These are phyloP conservation scores for Plasmodium chabaudi DNA, from an alignment of 169 alveolate genomes.

Conservation along the genomic window DNA sequence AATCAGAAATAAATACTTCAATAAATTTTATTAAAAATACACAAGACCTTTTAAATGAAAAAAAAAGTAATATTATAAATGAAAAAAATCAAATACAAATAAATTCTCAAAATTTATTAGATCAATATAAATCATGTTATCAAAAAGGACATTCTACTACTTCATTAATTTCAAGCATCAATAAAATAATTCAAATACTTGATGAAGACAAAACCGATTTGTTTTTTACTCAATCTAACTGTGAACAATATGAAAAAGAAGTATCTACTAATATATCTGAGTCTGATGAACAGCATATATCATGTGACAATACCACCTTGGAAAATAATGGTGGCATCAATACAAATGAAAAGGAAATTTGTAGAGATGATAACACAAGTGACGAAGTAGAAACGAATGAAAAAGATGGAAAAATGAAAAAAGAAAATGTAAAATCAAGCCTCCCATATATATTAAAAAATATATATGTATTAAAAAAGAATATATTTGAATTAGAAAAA, in stretches of 20 bases:
- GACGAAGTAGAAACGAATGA: background rate
- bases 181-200: background rate
- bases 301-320: too few species aligned
- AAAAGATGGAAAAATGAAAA: too few species aligned
- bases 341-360: too few species aligned
- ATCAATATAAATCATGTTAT: conserved; percentile 6
- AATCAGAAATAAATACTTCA: conserved; percentile 32
- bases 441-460: conserved; percentile 8
- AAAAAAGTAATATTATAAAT: conserved; percentile 1
- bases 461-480: conserved; percentile 31
- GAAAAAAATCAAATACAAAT: conserved; percentile 28
- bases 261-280: too few species aligned
- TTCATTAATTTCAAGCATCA: background rate
- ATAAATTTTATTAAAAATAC: conserved; percentile 35
- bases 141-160: conserved; percentile 6
- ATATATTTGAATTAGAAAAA: conserved; percentile 25
- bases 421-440: background rate
- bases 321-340: too few species aligned
- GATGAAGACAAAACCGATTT: background rate
- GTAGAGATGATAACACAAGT: background rate
- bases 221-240: too few species aligned
- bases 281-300: too few species aligned
- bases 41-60: conserved; percentile 7
- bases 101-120: conserved; percentile 1
- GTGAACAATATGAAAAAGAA: too few species aligned